Evolutionary conservation across 768 basidiomycete genomes (phyloP).

Genomic region (Boletus pseudo-olivaceus): DNA sequence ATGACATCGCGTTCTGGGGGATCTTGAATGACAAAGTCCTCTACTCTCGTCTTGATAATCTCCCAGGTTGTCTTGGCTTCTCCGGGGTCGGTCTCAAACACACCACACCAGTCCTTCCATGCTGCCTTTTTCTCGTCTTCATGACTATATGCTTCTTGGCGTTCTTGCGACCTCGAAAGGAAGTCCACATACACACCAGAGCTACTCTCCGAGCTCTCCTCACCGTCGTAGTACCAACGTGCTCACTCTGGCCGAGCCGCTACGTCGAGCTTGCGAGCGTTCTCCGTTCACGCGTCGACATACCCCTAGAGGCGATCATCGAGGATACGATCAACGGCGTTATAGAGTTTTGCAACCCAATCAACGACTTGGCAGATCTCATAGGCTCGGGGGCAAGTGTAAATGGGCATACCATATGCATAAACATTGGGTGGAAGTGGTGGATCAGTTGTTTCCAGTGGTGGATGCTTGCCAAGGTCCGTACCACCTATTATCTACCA

Average conservation of each 20-base stretch:
- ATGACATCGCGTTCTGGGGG: conserved; percentile 2
- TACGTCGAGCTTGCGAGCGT: conserved; percentile 32
- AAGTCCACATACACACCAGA: conserved; percentile 14
- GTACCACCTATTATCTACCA: conserved; percentile 2
- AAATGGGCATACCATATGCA: conserved; percentile 37
- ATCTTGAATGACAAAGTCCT: not conserved
- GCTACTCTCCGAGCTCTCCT: conserved; percentile 36
- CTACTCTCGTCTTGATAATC: not conserved
- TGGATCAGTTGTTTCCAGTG: conserved; percentile 37
- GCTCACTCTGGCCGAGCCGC: conserved; percentile 42
- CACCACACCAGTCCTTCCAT: not conserved
- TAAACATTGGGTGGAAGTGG: conserved; percentile 33
- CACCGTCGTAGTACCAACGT: conserved; percentile 41
- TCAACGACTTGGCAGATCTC: conserved; percentile 36
- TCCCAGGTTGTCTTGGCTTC: not conserved
- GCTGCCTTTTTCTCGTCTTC: conserved; percentile 9
- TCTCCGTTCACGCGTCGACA: conserved; percentile 21
- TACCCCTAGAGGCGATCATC: conserved; percentile 38
- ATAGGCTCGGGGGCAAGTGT: conserved; percentile 31
- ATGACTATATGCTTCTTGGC: conserved; percentile 1
- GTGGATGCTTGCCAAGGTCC: conserved; percentile 26
- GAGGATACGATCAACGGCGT: conserved; percentile 35
- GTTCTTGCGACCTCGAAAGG: conserved; percentile 8
- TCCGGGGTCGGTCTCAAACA: not conserved
- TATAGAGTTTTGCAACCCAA: conserved; percentile 44